Base-by-base conservation (phyloP, 495 filamentous ascomycete species). In the Cercophora scortea region DNA sequence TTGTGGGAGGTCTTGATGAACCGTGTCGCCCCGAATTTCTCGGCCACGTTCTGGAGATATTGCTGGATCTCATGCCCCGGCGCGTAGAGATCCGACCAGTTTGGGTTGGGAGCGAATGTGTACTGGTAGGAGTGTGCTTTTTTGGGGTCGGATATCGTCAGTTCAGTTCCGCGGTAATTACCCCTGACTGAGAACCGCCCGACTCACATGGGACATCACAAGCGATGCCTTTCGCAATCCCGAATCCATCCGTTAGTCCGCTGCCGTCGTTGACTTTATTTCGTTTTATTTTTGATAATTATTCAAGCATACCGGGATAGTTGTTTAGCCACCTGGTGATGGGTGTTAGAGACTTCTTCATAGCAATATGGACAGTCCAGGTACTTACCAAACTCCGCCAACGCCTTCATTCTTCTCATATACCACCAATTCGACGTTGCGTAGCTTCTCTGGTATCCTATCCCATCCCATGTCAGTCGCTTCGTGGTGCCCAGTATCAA, bases 11-110 rank as follows among this genome's bases (percentile, higher is more conserved):
- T 63, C 53, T 72, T 74, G 51, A 74, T 66, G 58, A 71, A 71
- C 54, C 71, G 60, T 46, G 55, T 81, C 0, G 81, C 78, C 1
- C 77, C 75, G 59, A 73, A 84, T 56, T 79, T 82, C 56, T 83
- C 67, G 11, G 84, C 82, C 0, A 82, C 72, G 4, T 67, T 56
- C 34, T 74, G 67, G 6, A 87, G 72, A 54, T 87, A 86, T 49
- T 78, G 70, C 46, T 77, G 72, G 25, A 86, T 80, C 59, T 86
- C 84, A 45, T 74, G 72, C 49, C 84, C 82, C 0, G 82, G 81
- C 0, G 84, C 78, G 57, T 85, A 86, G 39, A 84, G 76, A 32
- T 78, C 67, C 5, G 80, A 77, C 83, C 85, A 87, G 58, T 76
- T 64, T 9, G 80, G 70, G 32, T 83, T 83, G 11, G 83, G 82